phyloP scores from a whole-genome alignment of 768 basidiomycete genomes.

The Leccinum disarticulatum region DNA sequence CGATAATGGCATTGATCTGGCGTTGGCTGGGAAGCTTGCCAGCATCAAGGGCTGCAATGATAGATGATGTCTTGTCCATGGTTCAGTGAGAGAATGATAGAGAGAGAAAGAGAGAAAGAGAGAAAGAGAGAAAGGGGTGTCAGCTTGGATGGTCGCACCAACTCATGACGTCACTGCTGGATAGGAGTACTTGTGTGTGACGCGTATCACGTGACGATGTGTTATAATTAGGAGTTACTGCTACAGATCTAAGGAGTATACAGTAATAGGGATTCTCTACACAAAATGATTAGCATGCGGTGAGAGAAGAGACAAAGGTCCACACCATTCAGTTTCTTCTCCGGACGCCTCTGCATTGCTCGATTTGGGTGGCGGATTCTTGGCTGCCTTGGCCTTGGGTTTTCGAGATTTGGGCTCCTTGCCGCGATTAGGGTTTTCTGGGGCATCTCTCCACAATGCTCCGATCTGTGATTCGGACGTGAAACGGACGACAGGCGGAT shows the following conservation, averaged over 20 bases:
- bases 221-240: neutral
- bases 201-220: conserved; percentile 19
- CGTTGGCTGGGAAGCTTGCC: conserved; percentile 67
- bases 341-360: conserved; percentile 24
- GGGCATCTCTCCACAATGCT: conserved; percentile 54
- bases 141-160: neutral
- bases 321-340: conserved; percentile 24
- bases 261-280: conserved; percentile 1
- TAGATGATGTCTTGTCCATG: conserved; percentile 65
- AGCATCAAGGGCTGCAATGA: conserved; percentile 67
- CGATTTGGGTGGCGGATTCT: conserved; percentile 21
- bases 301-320: neutral
- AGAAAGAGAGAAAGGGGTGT: neutral
- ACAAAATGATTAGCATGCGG: neutral
- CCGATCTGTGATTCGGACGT: conserved; percentile 45
- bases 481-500: conserved; percentile 5
- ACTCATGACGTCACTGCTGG: neutral
- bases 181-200: conserved; percentile 20
- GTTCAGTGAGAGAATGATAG: neutral
- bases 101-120: neutral
- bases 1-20: conserved; percentile 53
- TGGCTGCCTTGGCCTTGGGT: conserved; percentile 35
- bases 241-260: neutral
- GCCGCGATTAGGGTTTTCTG: conserved; percentile 65
- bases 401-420: conserved; percentile 49